Base-by-base conservation (phyloP, 805 yeast genomes). In the Teunomyces barrocoloradensis region DNA sequence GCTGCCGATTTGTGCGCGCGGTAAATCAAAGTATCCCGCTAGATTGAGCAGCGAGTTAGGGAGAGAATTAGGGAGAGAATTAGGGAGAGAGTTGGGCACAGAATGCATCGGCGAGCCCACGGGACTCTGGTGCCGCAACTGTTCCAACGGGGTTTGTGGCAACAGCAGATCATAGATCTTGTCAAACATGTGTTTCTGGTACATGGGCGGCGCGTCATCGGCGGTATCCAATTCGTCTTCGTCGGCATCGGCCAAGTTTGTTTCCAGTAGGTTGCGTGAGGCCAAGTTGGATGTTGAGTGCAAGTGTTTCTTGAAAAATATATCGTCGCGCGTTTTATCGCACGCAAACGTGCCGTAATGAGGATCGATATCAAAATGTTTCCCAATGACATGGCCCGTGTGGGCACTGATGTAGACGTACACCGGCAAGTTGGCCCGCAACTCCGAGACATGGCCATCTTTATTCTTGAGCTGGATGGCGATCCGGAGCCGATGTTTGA, bases 371-470 rank as follows among this genome's bases (percentile, higher is more conserved):
- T 63, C 69, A 49, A 53, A 64, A 46, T 67, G 71, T 15, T 55
- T 53, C 1, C 74, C 71, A n/a, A 57, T 52, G 5, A 66, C 71
- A 42, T 60, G 61, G 2, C 77, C 77, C 1, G 58, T 59, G 40
- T 66, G 65, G 3, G 77, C 67, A 45, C 75, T 70, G 13, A 78
- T 57, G 49, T 73, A 77, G 3, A 79, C 56, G 30, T 56, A 54
- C 1, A 79, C 60, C 0, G 84, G 84, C 37, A 79, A 59, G 51
- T 77, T 78, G 9, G 83, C 80, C 43, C 80, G 64, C 28, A 79
- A 65, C 53, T 79, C 81, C 44, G 80, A 74, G 2, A 66, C 60
- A 56, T 78, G 82, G 12, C 82, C 82, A 49, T 70, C 77, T 6
- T 71, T 64, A 49, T 79, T 79, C 18, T 70, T 62, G 32, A 79